phyloP scores from a whole-genome alignment of 805 yeast species.

The Suhomyces canberraensis region DNA sequence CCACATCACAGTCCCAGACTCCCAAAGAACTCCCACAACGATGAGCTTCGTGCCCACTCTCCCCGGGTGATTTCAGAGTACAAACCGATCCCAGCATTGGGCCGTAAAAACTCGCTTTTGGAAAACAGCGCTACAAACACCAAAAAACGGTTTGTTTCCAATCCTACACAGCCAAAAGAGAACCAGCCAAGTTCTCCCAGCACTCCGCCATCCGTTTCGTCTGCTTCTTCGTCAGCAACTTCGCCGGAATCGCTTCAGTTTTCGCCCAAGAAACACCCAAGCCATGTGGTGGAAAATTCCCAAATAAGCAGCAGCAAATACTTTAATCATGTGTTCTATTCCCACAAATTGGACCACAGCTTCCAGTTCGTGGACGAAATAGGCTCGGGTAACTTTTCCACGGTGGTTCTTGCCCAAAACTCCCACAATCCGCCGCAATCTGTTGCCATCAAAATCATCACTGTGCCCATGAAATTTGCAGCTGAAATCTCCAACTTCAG shows the following conservation, averaged over 20 bases:
- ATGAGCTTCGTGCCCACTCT: neutral
- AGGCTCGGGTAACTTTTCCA: conserved; percentile 70
- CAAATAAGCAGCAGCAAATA: conserved; percentile 1
- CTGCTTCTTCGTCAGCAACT: conserved; percentile 2
- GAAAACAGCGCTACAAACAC: conserved; percentile 10
- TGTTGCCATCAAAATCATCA: conserved; percentile 71
- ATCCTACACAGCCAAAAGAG: conserved; percentile 13
- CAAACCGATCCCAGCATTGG: conserved; percentile 21
- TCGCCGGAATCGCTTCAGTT: conserved; percentile 2
- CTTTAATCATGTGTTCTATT: conserved; percentile 7
- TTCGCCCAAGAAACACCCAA: neutral
- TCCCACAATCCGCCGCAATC: conserved; percentile 20
- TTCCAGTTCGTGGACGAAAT: conserved; percentile 33
- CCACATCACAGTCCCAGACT: neutral
- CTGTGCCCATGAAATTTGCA: conserved; percentile 36
- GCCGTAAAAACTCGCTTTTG: conserved; percentile 15
- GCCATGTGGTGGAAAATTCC: neutral
- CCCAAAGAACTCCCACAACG: conserved; percentile 1
- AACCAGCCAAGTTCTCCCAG: conserved; percentile 1
- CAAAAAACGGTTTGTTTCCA: conserved; percentile 19
- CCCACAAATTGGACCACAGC: conserved; percentile 7
- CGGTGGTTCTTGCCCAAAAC: conserved; percentile 49
- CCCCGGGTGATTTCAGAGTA: conserved; percentile 39
- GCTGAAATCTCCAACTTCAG: conserved; percentile 28
- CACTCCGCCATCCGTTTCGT: conserved; percentile 3